Percentiles rank a stretch among this genome's conserved stretches.
Conservation (phyloP, 2,329 filamentous ascomycete species). For the Epichloe typhina region DNA sequence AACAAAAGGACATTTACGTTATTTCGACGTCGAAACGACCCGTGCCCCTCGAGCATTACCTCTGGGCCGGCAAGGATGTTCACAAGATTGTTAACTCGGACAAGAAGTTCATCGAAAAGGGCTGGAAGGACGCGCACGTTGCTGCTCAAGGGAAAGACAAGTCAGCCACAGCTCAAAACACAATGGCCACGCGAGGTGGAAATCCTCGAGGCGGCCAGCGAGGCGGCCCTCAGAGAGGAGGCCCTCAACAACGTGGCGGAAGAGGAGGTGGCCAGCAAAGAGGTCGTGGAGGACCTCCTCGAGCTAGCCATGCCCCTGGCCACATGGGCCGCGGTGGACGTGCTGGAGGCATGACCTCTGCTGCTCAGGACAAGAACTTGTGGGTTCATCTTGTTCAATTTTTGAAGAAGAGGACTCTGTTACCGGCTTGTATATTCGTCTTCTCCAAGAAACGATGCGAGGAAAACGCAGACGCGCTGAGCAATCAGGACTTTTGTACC, state of each 20-base stretch:
- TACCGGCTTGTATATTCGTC: constrained; percentile 93
- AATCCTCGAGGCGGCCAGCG: constrained; percentile 22
- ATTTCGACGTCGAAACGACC: constrained; percentile 94
- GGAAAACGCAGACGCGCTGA: constrained; percentile 89
- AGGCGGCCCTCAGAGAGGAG: constrained; percentile 32
- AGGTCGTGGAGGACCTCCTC: constrained; percentile 37
- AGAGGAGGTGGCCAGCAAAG: constrained; percentile 31
- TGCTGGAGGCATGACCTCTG: constrained; percentile 73
- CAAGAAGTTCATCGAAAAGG: constrained; percentile 81
- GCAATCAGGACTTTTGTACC: constrained; percentile 89
- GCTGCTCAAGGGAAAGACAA: constrained; percentile 74
- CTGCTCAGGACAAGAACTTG: constrained; percentile 86
- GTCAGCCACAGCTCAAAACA: constrained; percentile 31
- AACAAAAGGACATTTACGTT: constrained; percentile 98
- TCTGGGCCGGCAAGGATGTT: constrained; percentile 89
- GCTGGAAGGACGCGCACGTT: constrained; percentile 89
- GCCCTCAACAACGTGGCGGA: constrained; percentile 29
- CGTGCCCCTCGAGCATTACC: constrained; percentile 86
- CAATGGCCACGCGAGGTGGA: constrained; percentile 24
- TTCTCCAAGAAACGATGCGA: constrained; percentile 98
- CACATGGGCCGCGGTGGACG: constrained; percentile 86
- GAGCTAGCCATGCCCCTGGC: constrained; percentile 52
- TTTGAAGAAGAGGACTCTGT: constrained; percentile 70
- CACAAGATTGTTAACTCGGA: constrained; percentile 90
- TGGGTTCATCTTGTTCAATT: constrained; percentile 95